A percentile compares a stretch with the other conserved stretches of the same genome.
These are phyloP conservation scores for Leptodontidium sp. DNA, from an alignment of 2,329 filamentous ascomycete species.

Conservation along the genomic window DNA sequence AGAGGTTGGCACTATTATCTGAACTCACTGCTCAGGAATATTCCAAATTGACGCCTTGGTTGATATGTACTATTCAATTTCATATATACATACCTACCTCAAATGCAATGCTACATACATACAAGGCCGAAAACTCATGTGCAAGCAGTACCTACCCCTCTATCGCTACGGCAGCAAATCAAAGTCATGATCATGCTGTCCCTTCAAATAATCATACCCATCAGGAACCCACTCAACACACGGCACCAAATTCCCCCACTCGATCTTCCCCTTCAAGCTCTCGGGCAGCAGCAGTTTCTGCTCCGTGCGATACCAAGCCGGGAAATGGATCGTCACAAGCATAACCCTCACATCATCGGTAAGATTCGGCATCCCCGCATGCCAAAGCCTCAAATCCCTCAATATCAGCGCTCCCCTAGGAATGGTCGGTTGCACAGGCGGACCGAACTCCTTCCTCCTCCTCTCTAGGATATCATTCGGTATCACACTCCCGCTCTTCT, in stretches of 20 bases:
- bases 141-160: too few relatives aligned
- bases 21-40: too few relatives aligned
- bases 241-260: slow-evolving; percentile 48
- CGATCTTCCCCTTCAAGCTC: slow-evolving; percentile 43
- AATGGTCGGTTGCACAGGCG: slow-evolving; percentile 58
- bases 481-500: slow-evolving; percentile 31
- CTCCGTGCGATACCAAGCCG: slow-evolving; percentile 46
- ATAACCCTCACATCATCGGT: slow-evolving; percentile 59
- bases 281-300: slow-evolving; percentile 44
- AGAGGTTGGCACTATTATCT: too few relatives aligned
- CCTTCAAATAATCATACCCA: slow-evolving; percentile 50
- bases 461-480: slow-evolving; percentile 48
- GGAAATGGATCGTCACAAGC: slow-evolving; percentile 57
- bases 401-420: slow-evolving; percentile 63
- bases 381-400: slow-evolving; percentile 67
- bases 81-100: neutral
- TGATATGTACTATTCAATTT: neutral
- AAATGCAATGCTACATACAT: neutral
- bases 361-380: slow-evolving; percentile 67
- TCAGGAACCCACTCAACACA: slow-evolving; percentile 50
- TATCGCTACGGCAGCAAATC: slow-evolving; percentile 35
- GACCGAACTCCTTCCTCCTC: slow-evolving; percentile 45
- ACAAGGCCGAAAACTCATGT: neutral
- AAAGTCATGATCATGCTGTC: slow-evolving; percentile 49
- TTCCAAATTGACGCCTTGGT: too few relatives aligned